Base-by-base conservation (phyloP, 345 rosid genomes). In the Salix brachista region DNA sequence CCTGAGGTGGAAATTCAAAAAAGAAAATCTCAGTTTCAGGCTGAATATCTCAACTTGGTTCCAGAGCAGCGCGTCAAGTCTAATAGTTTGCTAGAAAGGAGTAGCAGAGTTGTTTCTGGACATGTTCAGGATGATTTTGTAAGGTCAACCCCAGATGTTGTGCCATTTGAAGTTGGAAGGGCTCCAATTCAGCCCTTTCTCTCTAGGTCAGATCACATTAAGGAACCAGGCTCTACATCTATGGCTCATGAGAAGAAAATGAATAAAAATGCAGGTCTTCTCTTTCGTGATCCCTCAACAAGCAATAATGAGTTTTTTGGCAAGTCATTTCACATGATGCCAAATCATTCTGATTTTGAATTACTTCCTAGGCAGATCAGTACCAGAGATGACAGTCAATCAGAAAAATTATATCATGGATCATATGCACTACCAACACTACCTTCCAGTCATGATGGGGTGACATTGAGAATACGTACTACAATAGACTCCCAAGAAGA, bases 401-500 rank as follows among this genome's bases (percentile, higher is more conserved):
- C 46, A 2, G 78, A 70, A 70, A 78, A 80, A 17, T 60, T 64
- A 28, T 61, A 67, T 74, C 69, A 77, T 34, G 76, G 71, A 67
- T 76, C 75, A 65, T 80, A 25, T 76, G 82, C 85, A 12, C 72
- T 71, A 66, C 85, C 84, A 18, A 76, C 79, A 69, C 44, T 70
- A 25, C 54, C 85, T 6, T 48, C 87, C 65, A 68, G 79, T 54
- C 77, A 67, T 65, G 89, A 84, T 83, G 79, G 72, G 58, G 83
- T 81, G 69, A 81, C 83, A 37, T 85, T 86, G 93, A 86, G 90
- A 83, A 83, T 86, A 65, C 70, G 78, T 62, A 39, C 96, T 8
- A 70, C 85, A 10, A 78, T 77, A 73, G 95, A 85, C 78, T 80
- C 97, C 7, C 73, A 79, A 68, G 74, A 80, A 65, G 83, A 81